Percentiles rank a stretch among this genome's conserved stretches.
Conservation (phyloP, 257 asterid genomes). For the Datura wrightii region DNA sequence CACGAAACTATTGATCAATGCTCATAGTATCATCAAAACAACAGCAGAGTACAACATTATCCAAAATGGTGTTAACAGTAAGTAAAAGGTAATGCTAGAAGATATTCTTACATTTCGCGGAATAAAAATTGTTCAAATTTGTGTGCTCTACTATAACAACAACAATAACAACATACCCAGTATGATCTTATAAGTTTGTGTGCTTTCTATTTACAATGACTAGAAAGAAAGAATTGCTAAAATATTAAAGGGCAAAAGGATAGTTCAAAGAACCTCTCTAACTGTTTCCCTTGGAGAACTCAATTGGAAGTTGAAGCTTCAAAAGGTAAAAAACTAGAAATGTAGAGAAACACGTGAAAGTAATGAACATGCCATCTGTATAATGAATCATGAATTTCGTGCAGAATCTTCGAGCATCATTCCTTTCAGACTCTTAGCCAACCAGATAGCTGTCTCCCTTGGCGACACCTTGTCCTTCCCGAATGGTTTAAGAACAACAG, state of each 20-base stretch:
- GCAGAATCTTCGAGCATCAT: conserved; percentile 88
- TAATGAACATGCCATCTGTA: conserved; percentile 16
- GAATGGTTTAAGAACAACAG: conserved; percentile 88
- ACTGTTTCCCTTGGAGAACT: background rate
- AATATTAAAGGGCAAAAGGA: background rate
- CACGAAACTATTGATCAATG: background rate
- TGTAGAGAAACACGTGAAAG: conserved; percentile 8
- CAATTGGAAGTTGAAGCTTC: conserved; percentile 16
- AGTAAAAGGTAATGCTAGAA: background rate
- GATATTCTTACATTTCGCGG: background rate
- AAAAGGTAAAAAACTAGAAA: background rate
- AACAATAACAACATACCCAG: no score
- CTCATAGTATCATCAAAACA: background rate
- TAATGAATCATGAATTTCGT: conserved; percentile 52
- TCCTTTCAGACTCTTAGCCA: conserved; percentile 93
- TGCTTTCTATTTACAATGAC: background rate
- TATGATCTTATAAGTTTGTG: background rate
- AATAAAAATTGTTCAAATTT: background rate
- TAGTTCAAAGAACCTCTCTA: background rate
- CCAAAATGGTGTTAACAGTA: background rate
- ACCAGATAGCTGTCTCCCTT: conserved; percentile 97
- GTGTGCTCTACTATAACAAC: background rate
- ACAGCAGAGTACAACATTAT: background rate
- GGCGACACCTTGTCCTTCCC: conserved; percentile 97
- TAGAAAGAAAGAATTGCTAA: background rate